Evolutionary conservation across 1,139 yeast species (phyloP).

Genomic region (Komagataea norvegica): DNA sequence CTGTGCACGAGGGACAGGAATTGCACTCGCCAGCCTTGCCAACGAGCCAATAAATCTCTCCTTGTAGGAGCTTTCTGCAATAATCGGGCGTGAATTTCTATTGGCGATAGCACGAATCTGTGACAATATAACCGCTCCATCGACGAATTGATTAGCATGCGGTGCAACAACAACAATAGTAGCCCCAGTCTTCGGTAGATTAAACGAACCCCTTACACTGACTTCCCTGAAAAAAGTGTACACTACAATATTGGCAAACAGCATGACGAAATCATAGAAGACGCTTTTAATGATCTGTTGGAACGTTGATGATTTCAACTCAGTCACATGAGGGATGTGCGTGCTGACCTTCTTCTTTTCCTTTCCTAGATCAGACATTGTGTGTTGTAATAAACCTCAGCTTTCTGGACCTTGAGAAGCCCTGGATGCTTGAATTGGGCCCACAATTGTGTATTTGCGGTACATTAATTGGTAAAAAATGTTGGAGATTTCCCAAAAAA

Average conservation of each 20-base stretch:
- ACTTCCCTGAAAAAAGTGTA: conserved; percentile 63
- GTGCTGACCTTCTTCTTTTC: conserved; percentile 10
- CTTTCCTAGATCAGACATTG: neutral
- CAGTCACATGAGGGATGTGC: conserved; percentile 18
- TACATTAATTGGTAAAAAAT: too few relatives aligned
- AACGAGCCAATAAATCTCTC: conserved; percentile 49
- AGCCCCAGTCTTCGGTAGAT: conserved; percentile 61
- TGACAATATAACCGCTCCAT: conserved; percentile 58
- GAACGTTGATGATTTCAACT: conserved; percentile 4
- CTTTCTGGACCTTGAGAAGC: neutral
- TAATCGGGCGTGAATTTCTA: conserved; percentile 48
- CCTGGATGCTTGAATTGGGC: neutral
- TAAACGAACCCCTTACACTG: conserved; percentile 61
- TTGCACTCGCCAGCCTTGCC: conserved; percentile 55
- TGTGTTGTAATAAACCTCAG: neutral
- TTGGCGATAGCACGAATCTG: conserved; percentile 37
- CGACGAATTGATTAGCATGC: conserved; percentile 77
- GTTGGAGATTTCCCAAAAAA: too few relatives aligned
- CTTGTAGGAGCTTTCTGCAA: conserved; percentile 61
- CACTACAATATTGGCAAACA: conserved; percentile 31
- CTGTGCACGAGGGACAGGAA: conserved; percentile 73
- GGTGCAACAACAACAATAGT: conserved; percentile 77
- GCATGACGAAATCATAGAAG: conserved; percentile 34
- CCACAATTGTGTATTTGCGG: neutral
- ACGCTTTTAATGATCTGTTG: conserved; percentile 17